A percentile compares a stretch with the other conserved stretches of the same genome.
Conservation (phyloP, 106 monocot genomes). For the Dendrobium officinale region DNA sequence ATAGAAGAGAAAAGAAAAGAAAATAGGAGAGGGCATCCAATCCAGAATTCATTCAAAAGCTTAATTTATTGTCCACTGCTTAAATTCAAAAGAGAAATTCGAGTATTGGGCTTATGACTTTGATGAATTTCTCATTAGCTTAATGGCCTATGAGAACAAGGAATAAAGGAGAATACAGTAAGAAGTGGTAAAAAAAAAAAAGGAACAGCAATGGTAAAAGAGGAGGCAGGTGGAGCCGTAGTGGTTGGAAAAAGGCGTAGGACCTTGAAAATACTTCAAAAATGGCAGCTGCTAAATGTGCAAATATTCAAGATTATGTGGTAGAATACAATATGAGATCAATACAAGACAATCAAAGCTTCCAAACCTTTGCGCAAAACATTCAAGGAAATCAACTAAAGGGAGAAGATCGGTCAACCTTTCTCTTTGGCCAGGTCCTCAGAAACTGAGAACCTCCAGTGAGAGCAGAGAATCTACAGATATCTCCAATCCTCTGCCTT, state of each 20-base stretch:
- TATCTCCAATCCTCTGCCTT: background rate
- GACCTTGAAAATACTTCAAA: constrained; percentile 1
- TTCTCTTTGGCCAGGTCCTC: constrained; percentile 1
- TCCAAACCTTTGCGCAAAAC: background rate
- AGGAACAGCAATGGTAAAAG: background rate
- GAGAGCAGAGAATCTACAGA: constrained; percentile 5
- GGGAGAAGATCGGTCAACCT: constrained; percentile 8
- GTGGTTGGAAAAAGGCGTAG: background rate
- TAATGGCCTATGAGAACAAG: background rate
- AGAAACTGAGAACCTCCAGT: constrained; percentile 1
- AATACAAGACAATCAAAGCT: background rate
- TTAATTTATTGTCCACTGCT: background rate
- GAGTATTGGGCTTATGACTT: background rate
- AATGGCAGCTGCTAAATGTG: background rate
- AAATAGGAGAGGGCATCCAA: background rate
- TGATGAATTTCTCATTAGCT: background rate
- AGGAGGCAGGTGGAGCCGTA: background rate
- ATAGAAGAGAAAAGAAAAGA: background rate
- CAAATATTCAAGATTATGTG: background rate
- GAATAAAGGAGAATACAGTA: background rate
- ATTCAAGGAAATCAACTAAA: constrained; percentile 3
- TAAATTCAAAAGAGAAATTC: background rate
- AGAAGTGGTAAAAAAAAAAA: background rate
- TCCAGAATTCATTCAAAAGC: too few relatives aligned
- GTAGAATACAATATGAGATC: background rate